These are phyloP conservation scores for Raphanus raphanistrum DNA, from an alignment of 345 rosid genomes.

Conservation along the genomic window DNA sequence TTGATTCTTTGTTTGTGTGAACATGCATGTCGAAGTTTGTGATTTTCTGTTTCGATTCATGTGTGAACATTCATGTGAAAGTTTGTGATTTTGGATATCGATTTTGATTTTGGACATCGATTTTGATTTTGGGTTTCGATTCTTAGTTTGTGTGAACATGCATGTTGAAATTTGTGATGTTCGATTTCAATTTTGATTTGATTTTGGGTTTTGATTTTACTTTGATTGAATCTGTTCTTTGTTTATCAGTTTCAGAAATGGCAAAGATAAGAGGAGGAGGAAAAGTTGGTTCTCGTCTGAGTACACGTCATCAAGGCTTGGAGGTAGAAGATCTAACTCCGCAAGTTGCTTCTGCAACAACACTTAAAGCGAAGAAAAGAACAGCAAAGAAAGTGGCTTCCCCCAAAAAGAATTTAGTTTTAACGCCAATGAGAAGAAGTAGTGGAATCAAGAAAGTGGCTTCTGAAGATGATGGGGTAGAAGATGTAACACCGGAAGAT, in stretches of 20 bases:
- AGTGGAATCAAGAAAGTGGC: background rate
- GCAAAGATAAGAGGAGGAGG: slow-evolving; percentile 15
- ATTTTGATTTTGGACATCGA: background rate
- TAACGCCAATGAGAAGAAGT: background rate
- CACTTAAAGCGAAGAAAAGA: background rate
- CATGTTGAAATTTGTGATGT: background rate
- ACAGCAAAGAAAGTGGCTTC: background rate
- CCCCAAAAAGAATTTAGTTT: background rate
- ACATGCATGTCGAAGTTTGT: background rate
- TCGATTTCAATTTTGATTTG: background rate
- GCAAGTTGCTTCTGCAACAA: background rate
- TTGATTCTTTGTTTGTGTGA: background rate
- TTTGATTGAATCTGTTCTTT: background rate
- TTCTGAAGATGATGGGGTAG: background rate
- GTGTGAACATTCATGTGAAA: too few species aligned
- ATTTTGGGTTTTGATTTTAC: background rate
- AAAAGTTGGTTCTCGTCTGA: slow-evolving; percentile 4
- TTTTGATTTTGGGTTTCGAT: background rate
- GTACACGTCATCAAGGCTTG: background rate
- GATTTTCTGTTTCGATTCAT: background rate
- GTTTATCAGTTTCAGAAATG: background rate
- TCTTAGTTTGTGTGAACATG: background rate
- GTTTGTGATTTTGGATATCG: background rate
- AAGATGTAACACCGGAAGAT: background rate
- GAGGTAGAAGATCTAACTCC: background rate